Evolutionary conservation across 192 early-diverging fungal species (phyloP).

Genomic region (Coemansia sp.): DNA sequence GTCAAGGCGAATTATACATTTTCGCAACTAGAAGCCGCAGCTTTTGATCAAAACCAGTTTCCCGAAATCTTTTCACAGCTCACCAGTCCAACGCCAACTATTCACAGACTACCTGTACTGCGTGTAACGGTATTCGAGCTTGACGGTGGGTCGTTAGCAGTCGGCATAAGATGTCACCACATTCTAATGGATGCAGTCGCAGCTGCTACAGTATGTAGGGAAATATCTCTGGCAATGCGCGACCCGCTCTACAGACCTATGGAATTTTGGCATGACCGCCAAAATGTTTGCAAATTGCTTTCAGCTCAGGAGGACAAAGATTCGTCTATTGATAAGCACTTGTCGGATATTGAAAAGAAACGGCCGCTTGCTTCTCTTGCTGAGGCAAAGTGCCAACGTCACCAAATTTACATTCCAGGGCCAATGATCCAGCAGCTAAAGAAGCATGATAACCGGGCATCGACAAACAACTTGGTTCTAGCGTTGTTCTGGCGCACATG

Average conservation of each 20-base stretch:
- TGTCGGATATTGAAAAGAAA: no score
- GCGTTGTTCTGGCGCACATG: slow-evolving; percentile 38
- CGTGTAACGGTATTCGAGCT: slow-evolving; percentile 9
- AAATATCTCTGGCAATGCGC: slow-evolving; percentile 1
- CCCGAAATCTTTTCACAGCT: slow-evolving; percentile 12
- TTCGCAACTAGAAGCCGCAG: slow-evolving; percentile 1
- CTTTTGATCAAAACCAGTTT: slow-evolving; percentile 21
- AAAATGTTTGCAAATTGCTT: not conserved
- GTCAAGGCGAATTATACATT: slow-evolving; percentile 3
- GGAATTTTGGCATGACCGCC: slow-evolving; percentile 1
- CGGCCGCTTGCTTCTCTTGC: not conserved
- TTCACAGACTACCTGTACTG: slow-evolving; percentile 17
- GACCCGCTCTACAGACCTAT: no score
- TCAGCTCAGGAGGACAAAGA: not conserved
- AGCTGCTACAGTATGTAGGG: not conserved
- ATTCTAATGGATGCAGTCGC: slow-evolving; percentile 14
- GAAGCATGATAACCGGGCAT: not conserved
- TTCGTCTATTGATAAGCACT: no score
- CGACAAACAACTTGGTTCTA: slow-evolving; percentile 20
- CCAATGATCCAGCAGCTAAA: not conserved
- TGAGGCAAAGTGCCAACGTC: not conserved
- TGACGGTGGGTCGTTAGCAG: slow-evolving; percentile 2
- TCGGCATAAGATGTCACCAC: slow-evolving; percentile 22
- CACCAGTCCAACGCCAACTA: not conserved
- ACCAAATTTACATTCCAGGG: not conserved